phyloP scores from a whole-genome alignment of 495 filamentous ascomycete species.

The Extremus antarcticus region DNA sequence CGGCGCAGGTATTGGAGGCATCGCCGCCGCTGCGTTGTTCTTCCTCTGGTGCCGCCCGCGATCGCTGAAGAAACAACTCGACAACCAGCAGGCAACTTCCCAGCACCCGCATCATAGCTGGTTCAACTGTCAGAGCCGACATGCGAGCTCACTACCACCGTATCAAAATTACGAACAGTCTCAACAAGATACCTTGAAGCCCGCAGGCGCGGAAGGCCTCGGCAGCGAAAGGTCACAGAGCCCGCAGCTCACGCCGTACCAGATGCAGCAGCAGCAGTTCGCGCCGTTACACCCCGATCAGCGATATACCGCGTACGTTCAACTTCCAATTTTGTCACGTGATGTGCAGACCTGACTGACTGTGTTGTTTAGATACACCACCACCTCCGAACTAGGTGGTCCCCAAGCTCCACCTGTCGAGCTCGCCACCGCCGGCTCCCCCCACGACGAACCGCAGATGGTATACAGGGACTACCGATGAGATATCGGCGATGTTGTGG shows the following conservation, averaged over 20 bases:
- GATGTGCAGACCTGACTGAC: not conserved
- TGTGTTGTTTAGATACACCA: not conserved
- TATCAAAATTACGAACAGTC: not conserved
- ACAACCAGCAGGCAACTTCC: not conserved
- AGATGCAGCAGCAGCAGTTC: not conserved
- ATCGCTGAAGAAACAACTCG: conserved; percentile 13
- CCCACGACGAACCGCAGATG: not conserved
- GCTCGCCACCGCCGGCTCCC: not conserved
- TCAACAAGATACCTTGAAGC: not conserved
- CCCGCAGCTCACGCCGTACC: not conserved
- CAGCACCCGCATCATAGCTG: not conserved
- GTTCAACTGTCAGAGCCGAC: not conserved
- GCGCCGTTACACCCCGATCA: not conserved
- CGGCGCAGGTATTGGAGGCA: conserved; percentile 28
- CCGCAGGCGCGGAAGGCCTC: not conserved
- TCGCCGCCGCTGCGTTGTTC: conserved; percentile 33
- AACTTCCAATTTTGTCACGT: not conserved
- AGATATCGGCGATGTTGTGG: no score
- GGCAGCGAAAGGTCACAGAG: not conserved
- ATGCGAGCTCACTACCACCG: not conserved
- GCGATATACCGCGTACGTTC: not conserved
- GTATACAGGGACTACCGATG: not conserved
- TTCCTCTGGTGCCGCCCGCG: conserved; percentile 28
- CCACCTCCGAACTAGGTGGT: not conserved
- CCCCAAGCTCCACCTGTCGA: not conserved